Percentiles rank a stretch among this genome's conserved stretches.
These are phyloP conservation scores for Rhizoclosmatium globosum DNA, from an alignment of 192 early-diverging fungal genomes.

Conservation along the genomic window DNA sequence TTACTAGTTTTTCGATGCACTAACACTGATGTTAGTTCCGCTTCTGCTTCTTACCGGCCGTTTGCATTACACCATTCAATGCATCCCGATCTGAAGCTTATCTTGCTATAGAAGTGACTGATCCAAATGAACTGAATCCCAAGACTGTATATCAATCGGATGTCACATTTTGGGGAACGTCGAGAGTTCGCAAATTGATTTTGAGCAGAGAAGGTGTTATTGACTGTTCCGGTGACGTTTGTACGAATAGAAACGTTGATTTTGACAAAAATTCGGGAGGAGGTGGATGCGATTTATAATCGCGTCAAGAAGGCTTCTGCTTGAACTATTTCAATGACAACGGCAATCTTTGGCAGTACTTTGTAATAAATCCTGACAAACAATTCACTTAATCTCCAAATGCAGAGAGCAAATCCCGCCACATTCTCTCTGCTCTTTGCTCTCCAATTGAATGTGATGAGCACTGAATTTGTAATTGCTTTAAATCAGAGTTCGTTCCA, in stretches of 20 bases:
- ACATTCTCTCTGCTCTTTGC: too few relatives aligned
- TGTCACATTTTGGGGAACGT: constrained; percentile 26
- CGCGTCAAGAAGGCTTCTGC: neutral
- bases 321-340: too few relatives aligned
- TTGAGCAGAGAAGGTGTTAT: constrained; percentile 1
- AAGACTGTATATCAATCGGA: constrained; percentile 31
- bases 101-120: neutral
- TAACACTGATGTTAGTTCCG: constrained; percentile 46
- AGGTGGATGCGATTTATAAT: constrained; percentile 18
- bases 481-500: too few relatives aligned
- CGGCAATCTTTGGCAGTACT: too few relatives aligned
- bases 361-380: too few relatives aligned
- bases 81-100: neutral
- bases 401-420: too few relatives aligned
- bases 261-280: neutral
- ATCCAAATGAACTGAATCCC: neutral
- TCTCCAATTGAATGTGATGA: too few relatives aligned
- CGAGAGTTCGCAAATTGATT: neutral
- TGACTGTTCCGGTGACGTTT: constrained; percentile 5
- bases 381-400: too few relatives aligned
- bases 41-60: constrained; percentile 45
- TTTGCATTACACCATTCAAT: constrained; percentile 46
- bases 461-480: too few relatives aligned
- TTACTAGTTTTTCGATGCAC: neutral
- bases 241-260: neutral